Evolutionary conservation across 2,329 filamentous ascomycete genomes (phyloP).

Genomic region (Akanthomyces uredinophilus): DNA sequence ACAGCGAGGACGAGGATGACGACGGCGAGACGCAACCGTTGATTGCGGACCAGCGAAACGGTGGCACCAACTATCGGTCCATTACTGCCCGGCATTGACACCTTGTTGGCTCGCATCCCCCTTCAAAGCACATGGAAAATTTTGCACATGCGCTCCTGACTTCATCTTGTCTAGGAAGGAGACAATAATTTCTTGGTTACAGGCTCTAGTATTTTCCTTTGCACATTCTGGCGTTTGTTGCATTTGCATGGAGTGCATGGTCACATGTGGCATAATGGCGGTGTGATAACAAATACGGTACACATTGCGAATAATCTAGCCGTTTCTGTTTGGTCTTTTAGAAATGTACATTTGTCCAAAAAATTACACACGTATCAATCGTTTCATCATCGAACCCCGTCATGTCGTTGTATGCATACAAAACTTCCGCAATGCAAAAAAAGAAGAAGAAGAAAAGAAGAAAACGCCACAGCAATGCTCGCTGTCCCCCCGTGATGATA

Average conservation of each 20-base stretch:
- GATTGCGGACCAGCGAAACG: slow-evolving; percentile 10
- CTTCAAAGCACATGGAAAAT: neutral
- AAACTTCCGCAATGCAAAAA: neutral
- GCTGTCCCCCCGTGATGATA: neutral
- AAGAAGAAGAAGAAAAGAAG: too few species aligned
- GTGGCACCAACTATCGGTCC: neutral
- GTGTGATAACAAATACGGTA: neutral
- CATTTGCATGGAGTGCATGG: neutral
- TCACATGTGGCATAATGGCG: too few species aligned
- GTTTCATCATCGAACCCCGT: neutral
- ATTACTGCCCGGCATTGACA: neutral
- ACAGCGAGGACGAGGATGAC: slow-evolving; percentile 20
- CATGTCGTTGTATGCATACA: neutral
- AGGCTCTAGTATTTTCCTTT: neutral
- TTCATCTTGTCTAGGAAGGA: neutral
- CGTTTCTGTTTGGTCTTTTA: neutral
- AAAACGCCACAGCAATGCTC: slow-evolving; percentile 13
- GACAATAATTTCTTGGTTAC: neutral
- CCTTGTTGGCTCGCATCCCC: neutral
- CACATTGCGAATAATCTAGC: neutral
- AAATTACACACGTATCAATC: neutral
- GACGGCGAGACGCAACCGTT: slow-evolving; percentile 19
- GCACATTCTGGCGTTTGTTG: neutral
- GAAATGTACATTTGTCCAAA: neutral
- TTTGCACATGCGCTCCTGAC: neutral